Evolutionary conservation across 371 early-diverging fungal species (phyloP).

Genomic region (Mucor velutinosus): DNA sequence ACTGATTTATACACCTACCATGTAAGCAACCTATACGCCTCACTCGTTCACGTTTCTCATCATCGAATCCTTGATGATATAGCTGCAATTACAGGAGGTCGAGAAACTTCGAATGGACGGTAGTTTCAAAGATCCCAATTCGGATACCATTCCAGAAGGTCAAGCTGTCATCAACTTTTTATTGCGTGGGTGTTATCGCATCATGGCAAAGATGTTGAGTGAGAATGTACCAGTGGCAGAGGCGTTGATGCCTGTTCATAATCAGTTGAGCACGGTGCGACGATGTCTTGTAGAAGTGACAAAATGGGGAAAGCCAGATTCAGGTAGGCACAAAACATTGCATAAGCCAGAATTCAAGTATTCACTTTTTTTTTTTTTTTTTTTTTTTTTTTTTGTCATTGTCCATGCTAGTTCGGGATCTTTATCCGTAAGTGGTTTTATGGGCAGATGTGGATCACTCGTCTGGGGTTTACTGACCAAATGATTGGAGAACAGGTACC

Average conservation of each 20-base stretch:
- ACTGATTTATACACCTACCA: constrained; percentile 84
- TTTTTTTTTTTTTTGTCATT: not conserved
- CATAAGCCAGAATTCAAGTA: not conserved
- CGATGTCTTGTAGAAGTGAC: constrained; percentile 81
- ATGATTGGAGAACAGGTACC: constrained; percentile 45
- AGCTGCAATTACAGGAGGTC: constrained; percentile 74
- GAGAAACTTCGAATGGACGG: constrained; percentile 69
- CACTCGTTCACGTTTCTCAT: not conserved
- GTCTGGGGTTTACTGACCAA: not conserved
- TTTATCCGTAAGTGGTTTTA: constrained; percentile 66
- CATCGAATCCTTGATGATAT: not conserved
- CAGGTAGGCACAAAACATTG: constrained; percentile 41
- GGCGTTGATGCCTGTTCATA: constrained; percentile 81
- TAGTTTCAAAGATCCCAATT: constrained; percentile 68
- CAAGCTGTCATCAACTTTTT: constrained; percentile 81
- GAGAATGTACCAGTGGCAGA: constrained; percentile 89
- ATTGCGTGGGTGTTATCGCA: constrained; percentile 84
- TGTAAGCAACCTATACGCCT: constrained; percentile 22
- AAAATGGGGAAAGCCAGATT: constrained; percentile 80
- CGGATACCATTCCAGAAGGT: constrained; percentile 67
- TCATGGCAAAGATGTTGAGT: constrained; percentile 82
- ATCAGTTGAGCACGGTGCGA: constrained; percentile 83
- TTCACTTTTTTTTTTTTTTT: not conserved
- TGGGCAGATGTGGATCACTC: not conserved
- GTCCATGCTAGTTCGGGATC: constrained; percentile 60